These are phyloP conservation scores for Halophytophthora batemanensis DNA, from an alignment of 352 stramenopile genomes.

Conservation along the genomic window DNA sequence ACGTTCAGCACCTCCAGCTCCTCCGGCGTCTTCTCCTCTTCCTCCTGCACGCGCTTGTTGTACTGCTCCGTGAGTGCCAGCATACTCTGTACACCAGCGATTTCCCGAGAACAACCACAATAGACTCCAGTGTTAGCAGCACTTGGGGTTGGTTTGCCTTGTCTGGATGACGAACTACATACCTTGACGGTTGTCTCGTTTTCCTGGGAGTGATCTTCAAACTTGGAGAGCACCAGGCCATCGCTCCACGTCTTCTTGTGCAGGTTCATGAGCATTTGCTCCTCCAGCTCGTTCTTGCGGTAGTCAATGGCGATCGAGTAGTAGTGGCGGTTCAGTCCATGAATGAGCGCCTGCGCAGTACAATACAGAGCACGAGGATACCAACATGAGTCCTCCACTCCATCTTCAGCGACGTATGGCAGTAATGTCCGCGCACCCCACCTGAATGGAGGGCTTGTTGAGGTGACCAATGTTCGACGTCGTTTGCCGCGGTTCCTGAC, in stretches of 20 bases:
- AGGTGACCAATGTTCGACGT: slow-evolving; percentile 99
- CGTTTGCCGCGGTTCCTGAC: slow-evolving; percentile 97
- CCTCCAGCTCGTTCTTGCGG: slow-evolving; percentile 99
- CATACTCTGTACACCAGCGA: slow-evolving; percentile 88
- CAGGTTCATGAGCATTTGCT: slow-evolving; percentile 99
- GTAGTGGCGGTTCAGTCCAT: slow-evolving; percentile 98
- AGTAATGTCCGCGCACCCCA: too few species aligned
- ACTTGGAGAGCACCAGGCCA: slow-evolving; percentile 93
- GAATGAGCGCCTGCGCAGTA: slow-evolving; percentile 88
- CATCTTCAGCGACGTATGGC: neutral
- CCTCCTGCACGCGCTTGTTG: slow-evolving; percentile 93
- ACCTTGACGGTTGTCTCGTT: slow-evolving; percentile 93
- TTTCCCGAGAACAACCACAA: neutral
- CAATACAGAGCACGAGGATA: slow-evolving; percentile 7
- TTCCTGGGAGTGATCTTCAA: slow-evolving; percentile 93
- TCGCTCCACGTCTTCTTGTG: slow-evolving; percentile 98
- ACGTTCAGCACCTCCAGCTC: slow-evolving; percentile 97
- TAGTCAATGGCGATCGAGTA: slow-evolving; percentile 98
- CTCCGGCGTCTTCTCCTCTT: slow-evolving; percentile 97
- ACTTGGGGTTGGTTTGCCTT: neutral
- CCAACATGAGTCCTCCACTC: neutral
- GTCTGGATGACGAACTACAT: slow-evolving; percentile 2
- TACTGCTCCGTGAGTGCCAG: slow-evolving; percentile 95
- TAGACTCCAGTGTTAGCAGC: neutral
- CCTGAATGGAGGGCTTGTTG: slow-evolving; percentile 98